These are phyloP conservation scores for Jacaranda copaia DNA, from an alignment of 257 asterid species.

Conservation along the genomic window DNA sequence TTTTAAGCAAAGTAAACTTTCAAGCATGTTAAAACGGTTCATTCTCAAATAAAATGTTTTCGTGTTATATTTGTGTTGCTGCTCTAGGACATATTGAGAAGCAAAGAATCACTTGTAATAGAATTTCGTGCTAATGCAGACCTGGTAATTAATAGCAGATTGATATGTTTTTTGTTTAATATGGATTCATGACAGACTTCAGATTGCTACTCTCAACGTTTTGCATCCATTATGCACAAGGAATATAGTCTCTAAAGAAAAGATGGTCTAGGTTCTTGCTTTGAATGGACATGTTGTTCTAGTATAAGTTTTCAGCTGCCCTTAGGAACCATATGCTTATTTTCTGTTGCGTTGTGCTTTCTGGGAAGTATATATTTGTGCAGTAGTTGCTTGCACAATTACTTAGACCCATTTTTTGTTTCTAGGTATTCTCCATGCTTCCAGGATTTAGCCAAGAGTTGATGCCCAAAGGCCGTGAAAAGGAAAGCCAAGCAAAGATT, in stretches of 20 bases:
- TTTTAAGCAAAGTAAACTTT: constrained; percentile 3
- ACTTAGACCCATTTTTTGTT: constrained; percentile 14
- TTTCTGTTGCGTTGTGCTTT: constrained; percentile 6
- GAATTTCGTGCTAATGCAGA: not conserved
- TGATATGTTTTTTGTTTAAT: not conserved
- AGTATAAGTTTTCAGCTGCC: not conserved
- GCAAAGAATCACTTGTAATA: not conserved
- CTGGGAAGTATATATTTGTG: not conserved
- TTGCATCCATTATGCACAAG: not conserved
- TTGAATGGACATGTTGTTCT: constrained; percentile 4
- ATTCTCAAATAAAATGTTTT: constrained; percentile 13
- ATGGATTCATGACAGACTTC: not conserved
- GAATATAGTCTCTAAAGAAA: not conserved
- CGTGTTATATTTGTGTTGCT: constrained; percentile 12
- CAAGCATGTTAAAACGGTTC: constrained; percentile 5
- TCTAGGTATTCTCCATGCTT: constrained; percentile 93
- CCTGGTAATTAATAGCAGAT: constrained; percentile 1
- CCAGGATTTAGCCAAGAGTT: constrained; percentile 94
- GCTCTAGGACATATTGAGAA: not conserved
- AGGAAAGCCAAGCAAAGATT: constrained; percentile 89
- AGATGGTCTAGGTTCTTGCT: not conserved
- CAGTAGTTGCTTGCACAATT: not conserved
- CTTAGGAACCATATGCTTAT: not conserved
- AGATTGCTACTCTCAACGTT: not conserved
- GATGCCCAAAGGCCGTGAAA: constrained; percentile 95